Evolutionary conservation across 2,329 filamentous ascomycete genomes (phyloP), one percentile per base, ranked within the genome.

Genomic region (Coniella vitis): DNA sequence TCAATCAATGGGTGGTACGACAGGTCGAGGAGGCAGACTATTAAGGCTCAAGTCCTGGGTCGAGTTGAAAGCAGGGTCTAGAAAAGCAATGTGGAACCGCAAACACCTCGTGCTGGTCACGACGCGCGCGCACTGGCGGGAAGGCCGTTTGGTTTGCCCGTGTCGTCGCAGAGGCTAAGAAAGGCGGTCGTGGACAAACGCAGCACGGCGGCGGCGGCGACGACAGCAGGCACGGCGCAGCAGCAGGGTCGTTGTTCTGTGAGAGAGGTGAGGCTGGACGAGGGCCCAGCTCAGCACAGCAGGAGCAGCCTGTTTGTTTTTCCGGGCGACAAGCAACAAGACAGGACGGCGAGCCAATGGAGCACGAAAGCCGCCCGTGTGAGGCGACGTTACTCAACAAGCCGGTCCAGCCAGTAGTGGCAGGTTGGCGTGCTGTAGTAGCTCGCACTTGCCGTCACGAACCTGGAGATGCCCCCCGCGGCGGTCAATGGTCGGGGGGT

Each of bases 341-440:
- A 20, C 29, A 39, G 36, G 38, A 35, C 34, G 35, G 40, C 37
- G 29, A 36, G 32, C 44, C 43, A 47, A 34, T 47, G 46, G 37
- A 35, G 25, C 32, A 36, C 40, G 39, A 45, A 39, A 38, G 50
- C 17, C 43, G 46, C 25, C 44, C 14, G 47, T 47, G 45, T 47
- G 19, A 43, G 42, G 51, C 44, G 51, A 53, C 51, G 51, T 53
- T 53, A 51, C 48, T 40, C 47, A 47, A 45, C 36, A 47, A 40
- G 43, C 34, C 35, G 36, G 32, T 36, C 43, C 38, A 21, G 45
- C 46, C 37, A 37, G 37, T 40, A 29, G 39, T 32, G 34, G 44
- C 39, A 29, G 22, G 22, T 8, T 25, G 22, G 38, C 29, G 38
- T 34, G 25, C 19, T 34, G 40, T 31, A 12, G 38, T n/a, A n/a